Percentiles rank a stretch among this genome's conserved stretches.
These are phyloP conservation scores for Xerocomellus intermedius DNA, from an alignment of 768 basidiomycete genomes.

Conservation along the genomic window DNA sequence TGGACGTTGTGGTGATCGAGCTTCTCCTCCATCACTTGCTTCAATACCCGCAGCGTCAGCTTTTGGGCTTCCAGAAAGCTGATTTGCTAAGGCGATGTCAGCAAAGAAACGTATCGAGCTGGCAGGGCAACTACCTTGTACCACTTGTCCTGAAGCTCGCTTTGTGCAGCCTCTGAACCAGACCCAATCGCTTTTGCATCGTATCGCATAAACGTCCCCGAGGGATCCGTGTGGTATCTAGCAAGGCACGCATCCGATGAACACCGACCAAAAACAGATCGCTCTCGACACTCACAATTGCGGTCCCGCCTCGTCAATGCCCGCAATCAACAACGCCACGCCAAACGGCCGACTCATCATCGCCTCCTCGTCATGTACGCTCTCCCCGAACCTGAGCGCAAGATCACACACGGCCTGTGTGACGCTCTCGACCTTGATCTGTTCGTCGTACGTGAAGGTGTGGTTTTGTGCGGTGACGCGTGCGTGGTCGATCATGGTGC, in stretches of 20 bases:
- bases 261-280: neutral
- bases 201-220: constrained; percentile 94
- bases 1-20: constrained; percentile 99
- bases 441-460: constrained; percentile 94
- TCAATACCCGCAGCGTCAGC: constrained; percentile 83
- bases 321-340: constrained; percentile 96
- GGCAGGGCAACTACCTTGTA: constrained; percentile 62
- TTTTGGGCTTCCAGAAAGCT: constrained; percentile 84
- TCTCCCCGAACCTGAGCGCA: constrained; percentile 96
- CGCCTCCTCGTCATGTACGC: constrained; percentile 97
- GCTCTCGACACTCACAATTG: constrained; percentile 69
- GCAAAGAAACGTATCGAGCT: neutral
- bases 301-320: constrained; percentile 92
- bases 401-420: constrained; percentile 99
- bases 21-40: constrained; percentile 99
- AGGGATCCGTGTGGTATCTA: constrained; percentile 98
- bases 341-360: constrained; percentile 99
- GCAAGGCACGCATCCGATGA: constrained; percentile 1
- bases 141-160: constrained; percentile 96
- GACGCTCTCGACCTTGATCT: constrained; percentile 94
- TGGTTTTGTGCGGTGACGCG: constrained; percentile 96
- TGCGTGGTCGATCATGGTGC: constrained; percentile 99
- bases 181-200: constrained; percentile 99
- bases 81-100: constrained; percentile 68
- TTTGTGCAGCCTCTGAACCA: constrained; percentile 96